Evolutionary conservation across 2,329 filamentous ascomycete species (phyloP), one percentile per base, ranked within the genome.

Genomic region (Monosporascus sp.): DNA sequence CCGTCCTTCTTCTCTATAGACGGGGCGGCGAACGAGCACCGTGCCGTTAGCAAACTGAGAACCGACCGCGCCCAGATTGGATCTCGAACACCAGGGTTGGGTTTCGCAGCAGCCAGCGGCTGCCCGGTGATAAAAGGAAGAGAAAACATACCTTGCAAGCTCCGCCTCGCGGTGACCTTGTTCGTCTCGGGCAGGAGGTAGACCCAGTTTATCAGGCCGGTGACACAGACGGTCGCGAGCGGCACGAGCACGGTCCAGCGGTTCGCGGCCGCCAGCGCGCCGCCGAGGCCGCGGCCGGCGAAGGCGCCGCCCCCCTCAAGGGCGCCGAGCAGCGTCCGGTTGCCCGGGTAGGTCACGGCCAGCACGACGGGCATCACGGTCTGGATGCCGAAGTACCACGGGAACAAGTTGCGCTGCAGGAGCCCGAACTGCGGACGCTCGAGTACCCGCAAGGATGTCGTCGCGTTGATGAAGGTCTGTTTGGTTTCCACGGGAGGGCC

Each of bases 301-400:
- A 82, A 72, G 50, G 75, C 73, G 53, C 78, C 60, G 48, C 62
- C 51, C 58, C 66, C 58, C 35, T 66, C 66, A 8, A 70, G 58
- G 22, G 60, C 62, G 28, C 50, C 49, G 11, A 47, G 43, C n/a
- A 24, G n/a, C 28, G 67, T 66, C 48, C 60, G 67, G 62, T 78
- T 79, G n/a, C 82, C 85, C 6, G 91, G 91, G 67, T 90, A 93
- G 5, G 93, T 97, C 52, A 95, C 68, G 20, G 88, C 86, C 18
- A 97, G 76, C 22, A 89, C 66, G 17, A 87, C 70, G 0, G 94
- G 90, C 1, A 93, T 75, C 6, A 80, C 78, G 4, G 90, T 86
- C 74, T 97, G 93, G 53, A 97, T 75, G 46, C 82, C 78, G 70
- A 97, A 97, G 78, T 96, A 99, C 63, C 90, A 79, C 37, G 91